Conservation (phyloP, 2,329 filamentous ascomycete species). For the Cladophialophora immunda region DNA sequence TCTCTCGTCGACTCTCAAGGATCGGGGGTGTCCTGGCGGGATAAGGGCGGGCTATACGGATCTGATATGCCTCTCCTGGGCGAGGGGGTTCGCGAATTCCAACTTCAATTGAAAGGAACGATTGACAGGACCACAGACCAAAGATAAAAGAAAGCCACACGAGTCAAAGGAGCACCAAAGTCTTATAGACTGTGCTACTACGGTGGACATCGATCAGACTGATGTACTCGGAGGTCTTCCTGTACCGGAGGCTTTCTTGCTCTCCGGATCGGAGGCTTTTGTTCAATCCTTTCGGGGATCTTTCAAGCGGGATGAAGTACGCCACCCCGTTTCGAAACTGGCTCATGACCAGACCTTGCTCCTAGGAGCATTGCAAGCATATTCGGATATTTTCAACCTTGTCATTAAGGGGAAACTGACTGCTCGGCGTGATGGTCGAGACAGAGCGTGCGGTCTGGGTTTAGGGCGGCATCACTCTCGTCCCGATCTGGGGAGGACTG, state of each 20-base stretch:
- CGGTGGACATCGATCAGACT: neutral
- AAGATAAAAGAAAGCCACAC: neutral
- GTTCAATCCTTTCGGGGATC: neutral
- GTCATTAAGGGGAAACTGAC: neutral
- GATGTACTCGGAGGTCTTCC: neutral
- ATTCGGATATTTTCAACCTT: neutral
- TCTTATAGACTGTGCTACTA: neutral
- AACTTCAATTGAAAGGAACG: neutral
- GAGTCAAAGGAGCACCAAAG: neutral
- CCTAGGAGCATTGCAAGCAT: too few relatives aligned
- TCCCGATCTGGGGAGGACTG: neutral
- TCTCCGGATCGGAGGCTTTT: conserved; percentile 4
- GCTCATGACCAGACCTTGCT: neutral
- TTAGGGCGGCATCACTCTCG: neutral
- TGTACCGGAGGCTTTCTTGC: neutral
- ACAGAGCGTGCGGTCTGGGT: neutral
- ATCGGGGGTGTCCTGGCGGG: neutral
- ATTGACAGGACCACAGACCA: neutral
- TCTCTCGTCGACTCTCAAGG: too few relatives aligned
- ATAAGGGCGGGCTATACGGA: neutral
- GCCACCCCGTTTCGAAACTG: neutral
- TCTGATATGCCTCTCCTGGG: neutral
- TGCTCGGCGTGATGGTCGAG: neutral
- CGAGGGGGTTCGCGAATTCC: neutral
- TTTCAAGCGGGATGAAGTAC: neutral